A percentile compares a stretch with the other conserved stretches of the same genome.
Conservation (phyloP, 2,329 filamentous ascomycete species). For the Epichloe typhina region DNA sequence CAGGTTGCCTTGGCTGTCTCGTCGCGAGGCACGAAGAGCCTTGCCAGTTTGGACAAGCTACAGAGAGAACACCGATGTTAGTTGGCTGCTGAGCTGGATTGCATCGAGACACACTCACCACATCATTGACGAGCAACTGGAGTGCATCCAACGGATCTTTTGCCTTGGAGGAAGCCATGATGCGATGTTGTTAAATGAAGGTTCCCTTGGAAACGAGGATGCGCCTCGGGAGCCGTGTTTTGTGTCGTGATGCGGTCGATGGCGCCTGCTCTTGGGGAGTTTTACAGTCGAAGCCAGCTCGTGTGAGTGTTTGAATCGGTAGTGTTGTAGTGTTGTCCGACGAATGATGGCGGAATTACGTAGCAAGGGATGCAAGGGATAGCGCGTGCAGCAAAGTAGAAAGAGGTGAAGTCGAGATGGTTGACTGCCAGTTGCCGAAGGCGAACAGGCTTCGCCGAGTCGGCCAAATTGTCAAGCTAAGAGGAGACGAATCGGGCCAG, state of each 20-base stretch:
- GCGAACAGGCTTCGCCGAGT: no score
- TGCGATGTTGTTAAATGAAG: neutral
- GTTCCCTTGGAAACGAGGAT: neutral
- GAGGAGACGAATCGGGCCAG: neutral
- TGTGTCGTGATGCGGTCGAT: neutral
- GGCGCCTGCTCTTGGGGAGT: neutral
- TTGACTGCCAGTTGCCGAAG: neutral
- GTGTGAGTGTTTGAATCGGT: no score
- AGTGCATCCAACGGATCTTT: constrained; percentile 32
- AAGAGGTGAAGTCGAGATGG: neutral
- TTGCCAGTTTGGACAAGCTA: constrained; percentile 48
- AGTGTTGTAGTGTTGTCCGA: no score
- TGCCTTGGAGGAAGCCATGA: constrained; percentile 15
- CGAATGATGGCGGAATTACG: neutral
- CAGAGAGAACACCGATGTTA: neutral
- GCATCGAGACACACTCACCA: constrained; percentile 27
- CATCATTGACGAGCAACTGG: constrained; percentile 40
- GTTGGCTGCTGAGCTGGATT: neutral
- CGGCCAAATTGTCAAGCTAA: neutral
- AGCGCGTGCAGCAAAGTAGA: neutral
- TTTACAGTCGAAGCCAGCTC: neutral
- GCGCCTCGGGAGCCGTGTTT: neutral
- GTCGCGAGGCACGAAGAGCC: constrained; percentile 35
- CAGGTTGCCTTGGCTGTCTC: constrained; percentile 29
- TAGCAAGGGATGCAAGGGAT: neutral